Percentiles rank a stretch among this genome's conserved stretches.
phyloP scores from a whole-genome alignment of 1,284 basidiomycete genomes.

The Cryptococcus hybrid region DNA sequence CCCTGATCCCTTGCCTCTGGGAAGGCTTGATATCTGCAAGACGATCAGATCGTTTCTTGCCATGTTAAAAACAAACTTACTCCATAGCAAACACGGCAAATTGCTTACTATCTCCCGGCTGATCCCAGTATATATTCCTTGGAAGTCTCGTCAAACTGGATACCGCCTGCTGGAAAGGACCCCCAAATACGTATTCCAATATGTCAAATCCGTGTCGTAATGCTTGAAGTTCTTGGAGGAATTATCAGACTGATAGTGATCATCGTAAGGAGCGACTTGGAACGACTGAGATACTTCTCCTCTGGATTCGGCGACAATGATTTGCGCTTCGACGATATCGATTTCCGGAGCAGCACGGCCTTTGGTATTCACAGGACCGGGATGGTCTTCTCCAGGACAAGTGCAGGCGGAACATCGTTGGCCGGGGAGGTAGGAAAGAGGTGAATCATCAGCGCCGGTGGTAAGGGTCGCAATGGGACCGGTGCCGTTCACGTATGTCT shows the following conservation, averaged over 20 bases:
- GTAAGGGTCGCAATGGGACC: constrained; percentile 46
- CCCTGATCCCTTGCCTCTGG: constrained; percentile 58
- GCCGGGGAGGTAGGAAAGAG: constrained; percentile 50
- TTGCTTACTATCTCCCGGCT: constrained; percentile 17
- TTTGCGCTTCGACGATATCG: constrained; percentile 64
- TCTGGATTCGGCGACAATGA: constrained; percentile 12
- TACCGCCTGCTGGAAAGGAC: constrained; percentile 72
- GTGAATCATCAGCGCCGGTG: constrained; percentile 31
- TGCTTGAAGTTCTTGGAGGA: constrained; percentile 45
- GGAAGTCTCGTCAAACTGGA: constrained; percentile 54
- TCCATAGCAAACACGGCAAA: constrained; percentile 25
- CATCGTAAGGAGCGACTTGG: constrained; percentile 55
- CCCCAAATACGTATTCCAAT: constrained; percentile 74
- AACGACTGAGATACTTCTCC: constrained; percentile 31
- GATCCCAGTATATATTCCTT: constrained; percentile 55
- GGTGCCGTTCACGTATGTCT: constrained; percentile 46
- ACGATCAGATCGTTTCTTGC: background rate
- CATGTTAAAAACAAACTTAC: too few species aligned
- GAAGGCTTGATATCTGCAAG: constrained; percentile 57
- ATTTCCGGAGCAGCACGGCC: constrained; percentile 67
- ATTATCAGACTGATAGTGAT: constrained; percentile 62
- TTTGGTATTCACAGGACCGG: constrained; percentile 57
- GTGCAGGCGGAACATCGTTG: constrained; percentile 57
- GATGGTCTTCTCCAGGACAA: constrained; percentile 61
- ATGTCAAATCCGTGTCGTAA: constrained; percentile 52